Evolutionary conservation across 768 basidiomycete species (phyloP), one percentile per base, ranked within the genome.

Genomic region (Auriscalpium orientale): DNA sequence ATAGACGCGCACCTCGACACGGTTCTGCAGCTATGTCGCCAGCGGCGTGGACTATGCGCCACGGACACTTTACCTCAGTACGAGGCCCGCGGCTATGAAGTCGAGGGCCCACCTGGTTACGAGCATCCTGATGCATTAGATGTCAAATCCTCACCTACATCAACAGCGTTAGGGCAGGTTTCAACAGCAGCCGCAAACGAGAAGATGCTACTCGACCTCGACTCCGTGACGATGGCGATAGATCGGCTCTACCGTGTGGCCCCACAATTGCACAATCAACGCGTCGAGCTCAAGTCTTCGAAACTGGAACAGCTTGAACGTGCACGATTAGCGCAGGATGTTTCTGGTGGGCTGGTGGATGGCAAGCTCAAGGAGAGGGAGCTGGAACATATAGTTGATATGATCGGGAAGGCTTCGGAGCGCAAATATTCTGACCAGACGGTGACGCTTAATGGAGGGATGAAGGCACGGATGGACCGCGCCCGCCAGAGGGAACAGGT

Each of bases 261-360:
- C 0, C 95, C 95, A 1, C 94, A 95, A 67, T 70, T 98, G 44
- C 82, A 87, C 57, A 87, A 95, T 66, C 95, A 99, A 69, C 83
- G 97, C 1, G 92, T 90, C n/a, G 94, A 95, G 67, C 80, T 95
- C 46, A 85, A 86, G 64, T 78, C 77, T 6, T 72, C 81, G 22
- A 89, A 91, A 65, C 63, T 85, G 13, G 79, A 79, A 12, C 79
- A 91, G 69, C 80, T 92, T 74, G 88, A 91, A 69, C 78, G 79
- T 46, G 91, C 89, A 5, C 72, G 81, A 46, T 71, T 71, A 53
- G 73, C 75, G 44, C 80, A 76, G 10, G 51, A 55, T 12, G 28
- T 28, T 28, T 59, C 66, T 22, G 55, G 58, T 7, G 58, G 63
- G 21, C 60, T 8, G 58, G 60, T 40, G 62, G 74, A 76, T 63